Base-by-base conservation (phyloP, 192 early-diverging fungal genomes). In the Coemansia sp. region DNA sequence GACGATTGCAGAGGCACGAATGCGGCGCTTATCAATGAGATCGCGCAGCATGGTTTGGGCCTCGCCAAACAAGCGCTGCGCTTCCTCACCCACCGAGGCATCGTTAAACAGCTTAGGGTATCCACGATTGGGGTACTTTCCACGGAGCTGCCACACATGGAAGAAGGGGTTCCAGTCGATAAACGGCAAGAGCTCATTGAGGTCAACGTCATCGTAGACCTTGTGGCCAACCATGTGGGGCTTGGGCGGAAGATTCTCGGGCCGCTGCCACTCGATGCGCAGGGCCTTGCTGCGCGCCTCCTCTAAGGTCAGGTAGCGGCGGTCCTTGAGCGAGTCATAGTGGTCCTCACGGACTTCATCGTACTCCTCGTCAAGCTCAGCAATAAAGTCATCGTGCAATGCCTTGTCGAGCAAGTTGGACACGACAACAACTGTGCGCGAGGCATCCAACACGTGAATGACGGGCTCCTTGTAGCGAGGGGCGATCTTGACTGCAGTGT, bases 111-210 rank as follows among this genome's bases (percentile, higher is more conserved):
- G 94, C 87, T 96, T 96, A 66, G 95, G 95, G 71, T 88, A 98
- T 24, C 95, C 94, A 62, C 95, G 91, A 85, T 97, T 97, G 18
- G 95, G 95, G 69, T 97, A 97, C 69, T 91, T 92, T 59, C 95
- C 95, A 24, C 95, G 86, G 23, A 98, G 84, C 82, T 98, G 95
- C 91, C 93, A 98, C 14, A 94, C 94, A 74, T 98, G 95, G 88
- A 98, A 98, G 88, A 98, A 98, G 33, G 95, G 95, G 59, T 95
- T 98, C 94, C 95, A 98, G 77, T 98, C 95, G 55, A 98, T 96
- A 66, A 91, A 92, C n/a, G 86, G 77, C 26, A 94, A 68, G 14
- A 98, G 79, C 39, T 83, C 71, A 48, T 86, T 83, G 46, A 98
- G 86, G 58, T 93, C 90, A 74, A 88, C 86, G 63, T 93, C 84